These are phyloP conservation scores for Arabidopsis suecica DNA, from an alignment of 345 rosid genomes.

Conservation along the genomic window DNA sequence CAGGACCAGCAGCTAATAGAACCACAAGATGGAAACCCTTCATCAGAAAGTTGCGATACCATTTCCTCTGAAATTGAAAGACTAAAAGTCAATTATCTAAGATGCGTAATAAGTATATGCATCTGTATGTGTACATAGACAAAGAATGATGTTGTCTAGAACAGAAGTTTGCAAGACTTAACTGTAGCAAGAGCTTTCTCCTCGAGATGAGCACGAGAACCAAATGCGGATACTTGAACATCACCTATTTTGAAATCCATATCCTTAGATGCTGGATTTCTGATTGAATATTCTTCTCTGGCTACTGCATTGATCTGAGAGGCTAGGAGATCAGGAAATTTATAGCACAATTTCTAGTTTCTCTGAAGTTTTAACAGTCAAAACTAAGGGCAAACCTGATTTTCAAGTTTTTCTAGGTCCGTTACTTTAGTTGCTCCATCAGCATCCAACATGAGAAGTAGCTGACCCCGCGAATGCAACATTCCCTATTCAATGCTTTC, in stretches of 20 bases:
- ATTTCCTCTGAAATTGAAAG: constrained; percentile 77
- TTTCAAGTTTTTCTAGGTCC: constrained; percentile 95
- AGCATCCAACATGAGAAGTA: constrained; percentile 98
- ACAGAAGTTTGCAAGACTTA: constrained; percentile 45
- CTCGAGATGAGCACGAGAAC: constrained; percentile 99
- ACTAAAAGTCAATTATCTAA: constrained; percentile 36
- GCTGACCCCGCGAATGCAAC: constrained; percentile 98
- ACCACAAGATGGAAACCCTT: constrained; percentile 98
- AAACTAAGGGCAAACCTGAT: constrained; percentile 61
- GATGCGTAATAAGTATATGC: not conserved
- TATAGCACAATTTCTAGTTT: constrained; percentile 23
- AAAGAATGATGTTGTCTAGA: constrained; percentile 9
- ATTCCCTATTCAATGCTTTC: constrained; percentile 98
- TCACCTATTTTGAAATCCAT: constrained; percentile 64
- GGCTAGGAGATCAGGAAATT: constrained; percentile 47
- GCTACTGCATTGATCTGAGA: constrained; percentile 83
- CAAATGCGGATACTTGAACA: constrained; percentile 80
- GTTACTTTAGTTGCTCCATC: constrained; percentile 98
- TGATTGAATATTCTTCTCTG: constrained; percentile 52
- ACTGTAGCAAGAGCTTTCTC: constrained; percentile 95
- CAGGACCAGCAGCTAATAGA: constrained; percentile 86
- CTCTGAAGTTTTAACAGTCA: not conserved
- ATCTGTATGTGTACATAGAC: not conserved
- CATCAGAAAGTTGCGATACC: constrained; percentile 97
- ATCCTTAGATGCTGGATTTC: constrained; percentile 54